Conservation (phyloP, 192 early-diverging fungal species). For the Physocladia obscura region DNA sequence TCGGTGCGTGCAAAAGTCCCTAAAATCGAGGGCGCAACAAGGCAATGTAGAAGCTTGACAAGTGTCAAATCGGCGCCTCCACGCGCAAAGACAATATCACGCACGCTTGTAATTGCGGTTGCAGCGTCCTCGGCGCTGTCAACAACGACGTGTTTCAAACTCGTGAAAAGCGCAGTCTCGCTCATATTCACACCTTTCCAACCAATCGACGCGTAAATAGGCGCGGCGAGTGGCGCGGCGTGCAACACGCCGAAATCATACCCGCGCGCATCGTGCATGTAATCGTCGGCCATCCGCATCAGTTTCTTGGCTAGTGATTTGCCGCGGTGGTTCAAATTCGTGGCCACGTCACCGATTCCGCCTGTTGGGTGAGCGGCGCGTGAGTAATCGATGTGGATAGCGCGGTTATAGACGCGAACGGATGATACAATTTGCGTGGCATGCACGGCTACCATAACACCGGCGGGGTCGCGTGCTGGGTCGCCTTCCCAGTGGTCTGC, state of each 20-base stretch:
- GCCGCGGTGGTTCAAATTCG: slow-evolving; percentile 25
- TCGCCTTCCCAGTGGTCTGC: slow-evolving; percentile 25
- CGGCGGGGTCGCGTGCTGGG: background rate
- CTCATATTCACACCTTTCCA: slow-evolving; percentile 3
- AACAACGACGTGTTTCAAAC: background rate
- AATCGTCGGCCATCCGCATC: slow-evolving; percentile 20
- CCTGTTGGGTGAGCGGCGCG: slow-evolving; percentile 6
- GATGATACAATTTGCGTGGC: slow-evolving; percentile 18
- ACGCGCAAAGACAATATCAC: background rate
- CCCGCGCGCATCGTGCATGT: slow-evolving; percentile 10
- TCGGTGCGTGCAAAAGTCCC: slow-evolving; percentile 16
- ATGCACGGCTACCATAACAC: slow-evolving; percentile 10
- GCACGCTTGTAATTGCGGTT: background rate
- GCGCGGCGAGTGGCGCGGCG: slow-evolving; percentile 27
- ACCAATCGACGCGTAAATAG: slow-evolving; percentile 25
- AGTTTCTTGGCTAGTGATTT: slow-evolving; percentile 24
- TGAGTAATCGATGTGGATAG: background rate
- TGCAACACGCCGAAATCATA: slow-evolving; percentile 21
- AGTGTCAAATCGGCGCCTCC: background rate
- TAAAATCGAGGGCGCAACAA: background rate
- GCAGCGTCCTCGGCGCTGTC: background rate
- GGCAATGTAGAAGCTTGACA: background rate
- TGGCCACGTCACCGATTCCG: slow-evolving; percentile 33
- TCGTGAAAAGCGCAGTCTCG: background rate
- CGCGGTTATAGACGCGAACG: slow-evolving; percentile 27